Evolutionary conservation across 1,284 basidiomycete genomes (phyloP).

Genomic region (Phellopilus nigrolimitatus): DNA sequence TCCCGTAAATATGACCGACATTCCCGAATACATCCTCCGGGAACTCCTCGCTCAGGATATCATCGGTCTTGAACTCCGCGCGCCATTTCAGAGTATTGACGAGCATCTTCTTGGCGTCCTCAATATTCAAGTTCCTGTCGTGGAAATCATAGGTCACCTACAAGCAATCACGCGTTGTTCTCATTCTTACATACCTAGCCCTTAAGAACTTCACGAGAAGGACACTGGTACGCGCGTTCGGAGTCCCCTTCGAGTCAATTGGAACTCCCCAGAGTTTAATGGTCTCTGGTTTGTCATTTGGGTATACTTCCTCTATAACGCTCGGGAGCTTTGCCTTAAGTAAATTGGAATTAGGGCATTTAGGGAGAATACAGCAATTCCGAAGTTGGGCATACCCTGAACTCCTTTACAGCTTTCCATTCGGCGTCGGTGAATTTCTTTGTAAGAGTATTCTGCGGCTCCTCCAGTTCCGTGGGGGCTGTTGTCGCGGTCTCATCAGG

Average conservation of each 20-base stretch:
- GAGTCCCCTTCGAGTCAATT: slow-evolving; percentile 49
- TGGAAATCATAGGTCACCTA: neutral
- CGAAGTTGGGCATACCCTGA: slow-evolving; percentile 49
- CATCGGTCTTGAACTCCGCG: slow-evolving; percentile 60
- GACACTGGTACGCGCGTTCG: slow-evolving; percentile 61
- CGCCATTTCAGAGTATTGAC: slow-evolving; percentile 69
- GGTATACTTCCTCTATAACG: slow-evolving; percentile 24
- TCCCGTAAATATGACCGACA: slow-evolving; percentile 60
- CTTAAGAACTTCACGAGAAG: slow-evolving; percentile 74
- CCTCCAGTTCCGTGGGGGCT: slow-evolving; percentile 25
- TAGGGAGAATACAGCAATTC: neutral
- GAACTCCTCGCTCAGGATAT: slow-evolving; percentile 55
- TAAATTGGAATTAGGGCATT: neutral
- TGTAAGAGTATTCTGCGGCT: slow-evolving; percentile 66
- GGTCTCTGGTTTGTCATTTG: slow-evolving; percentile 42
- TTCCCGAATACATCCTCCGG: slow-evolving; percentile 60
- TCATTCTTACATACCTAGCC: slow-evolving; percentile 49
- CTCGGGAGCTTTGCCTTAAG: slow-evolving; percentile 8
- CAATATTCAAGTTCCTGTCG: slow-evolving; percentile 48
- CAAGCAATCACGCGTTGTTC: neutral
- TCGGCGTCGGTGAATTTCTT: slow-evolving; percentile 62
- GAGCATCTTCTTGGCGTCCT: slow-evolving; percentile 59
- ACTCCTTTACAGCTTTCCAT: slow-evolving; percentile 61
- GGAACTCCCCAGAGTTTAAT: slow-evolving; percentile 66
- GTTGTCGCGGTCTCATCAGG: slow-evolving; percentile 14